Percentiles rank a stretch among this genome's conserved stretches.
Conservation (phyloP, 306 rosid genomes). For the Casuarina glauca region DNA sequence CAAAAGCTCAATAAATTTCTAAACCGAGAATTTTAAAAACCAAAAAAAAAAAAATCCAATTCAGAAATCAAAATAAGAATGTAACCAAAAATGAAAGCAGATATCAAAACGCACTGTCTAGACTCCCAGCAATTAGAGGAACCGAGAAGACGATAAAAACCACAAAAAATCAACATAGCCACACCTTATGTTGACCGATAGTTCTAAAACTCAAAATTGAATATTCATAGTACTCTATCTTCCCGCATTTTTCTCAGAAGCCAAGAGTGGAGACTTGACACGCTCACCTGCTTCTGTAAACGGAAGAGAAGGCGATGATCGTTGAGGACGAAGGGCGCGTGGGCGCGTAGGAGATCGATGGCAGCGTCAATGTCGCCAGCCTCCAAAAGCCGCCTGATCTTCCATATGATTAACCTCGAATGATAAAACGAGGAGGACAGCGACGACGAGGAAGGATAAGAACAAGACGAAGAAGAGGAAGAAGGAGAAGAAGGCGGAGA, state of each 20-base stretch:
- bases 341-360: slow-evolving; percentile 67
- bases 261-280: slow-evolving; percentile 1
- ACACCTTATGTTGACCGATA: background rate
- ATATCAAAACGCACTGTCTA: background rate
- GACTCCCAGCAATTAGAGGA: background rate
- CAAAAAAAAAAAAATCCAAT: slow-evolving; percentile 12
- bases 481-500: slow-evolving; percentile 35
- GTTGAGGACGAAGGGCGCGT: slow-evolving; percentile 80
- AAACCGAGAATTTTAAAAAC: background rate
- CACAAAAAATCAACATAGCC: background rate
- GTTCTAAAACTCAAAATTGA: background rate
- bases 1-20: slow-evolving; percentile 95
- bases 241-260: slow-evolving; percentile 4
- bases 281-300: slow-evolving; percentile 82
- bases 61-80: background rate
- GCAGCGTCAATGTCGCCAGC: slow-evolving; percentile 70
- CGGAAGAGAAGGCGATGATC: slow-evolving; percentile 91
- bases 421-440: slow-evolving; percentile 80
- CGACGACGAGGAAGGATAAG: slow-evolving; percentile 51
- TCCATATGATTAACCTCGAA: slow-evolving; percentile 75
- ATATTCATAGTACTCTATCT: background rate
- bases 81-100: background rate
- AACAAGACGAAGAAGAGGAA: slow-evolving; percentile 26
- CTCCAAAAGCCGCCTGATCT: slow-evolving; percentile 73
- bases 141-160: background rate